Evolutionary conservation across 148 eudicot species (phyloP).

Genomic region (Amaranthus cruentus): DNA sequence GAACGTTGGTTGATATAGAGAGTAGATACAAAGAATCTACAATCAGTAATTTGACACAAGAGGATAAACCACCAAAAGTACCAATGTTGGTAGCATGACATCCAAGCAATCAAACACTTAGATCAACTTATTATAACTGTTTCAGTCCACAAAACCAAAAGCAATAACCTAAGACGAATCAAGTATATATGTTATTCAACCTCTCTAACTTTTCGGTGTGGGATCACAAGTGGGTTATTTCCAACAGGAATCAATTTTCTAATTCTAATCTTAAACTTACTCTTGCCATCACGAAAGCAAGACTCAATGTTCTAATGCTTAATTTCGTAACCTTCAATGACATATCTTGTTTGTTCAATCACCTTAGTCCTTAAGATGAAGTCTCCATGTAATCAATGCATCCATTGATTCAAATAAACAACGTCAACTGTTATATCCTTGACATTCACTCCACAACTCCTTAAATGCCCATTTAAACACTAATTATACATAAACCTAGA

Average conservation of each 20-base stretch:
- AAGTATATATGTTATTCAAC: too few species aligned
- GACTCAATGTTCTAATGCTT: neutral
- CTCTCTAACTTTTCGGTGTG: too few species aligned
- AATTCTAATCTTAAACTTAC: neutral
- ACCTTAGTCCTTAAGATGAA: neutral
- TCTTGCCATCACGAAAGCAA: neutral
- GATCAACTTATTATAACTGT: neutral
- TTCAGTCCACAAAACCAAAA: constrained; percentile 2
- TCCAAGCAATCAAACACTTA: neutral
- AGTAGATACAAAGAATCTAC: neutral
- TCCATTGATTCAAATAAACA: neutral
- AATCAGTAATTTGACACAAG: neutral
- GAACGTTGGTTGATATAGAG: neutral
- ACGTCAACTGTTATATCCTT: neutral
- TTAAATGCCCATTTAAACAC: neutral
- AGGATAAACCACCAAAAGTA: neutral
- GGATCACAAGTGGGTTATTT: too few species aligned
- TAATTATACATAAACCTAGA: constrained; percentile 3
- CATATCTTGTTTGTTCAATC: neutral
- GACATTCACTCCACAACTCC: neutral
- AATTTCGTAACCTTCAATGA: neutral
- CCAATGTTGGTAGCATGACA: neutral
- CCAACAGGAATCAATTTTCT: neutral
- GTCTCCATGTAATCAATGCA: neutral
- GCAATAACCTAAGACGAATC: neutral